Evolutionary conservation across 352 stramenopile species (phyloP).

Genomic region (Phytophthora megakarya): DNA sequence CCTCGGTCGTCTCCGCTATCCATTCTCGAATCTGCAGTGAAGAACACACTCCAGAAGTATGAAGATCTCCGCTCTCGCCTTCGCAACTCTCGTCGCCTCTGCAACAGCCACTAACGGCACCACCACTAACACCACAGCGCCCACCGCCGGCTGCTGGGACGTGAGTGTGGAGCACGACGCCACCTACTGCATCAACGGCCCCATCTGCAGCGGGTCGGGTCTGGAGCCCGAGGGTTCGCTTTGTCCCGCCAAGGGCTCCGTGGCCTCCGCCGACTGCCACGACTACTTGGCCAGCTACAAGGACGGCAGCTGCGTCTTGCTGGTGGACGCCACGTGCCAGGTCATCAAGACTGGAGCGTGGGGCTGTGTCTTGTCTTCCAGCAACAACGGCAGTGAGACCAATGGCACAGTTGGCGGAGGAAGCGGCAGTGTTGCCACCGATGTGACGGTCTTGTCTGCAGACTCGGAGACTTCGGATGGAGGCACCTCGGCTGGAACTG

Average conservation of each 20-base stretch:
- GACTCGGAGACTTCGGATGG: constrained; percentile 2
- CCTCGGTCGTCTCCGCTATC: constrained; percentile 2
- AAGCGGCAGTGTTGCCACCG: constrained; percentile 15
- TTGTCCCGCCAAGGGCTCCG: constrained; percentile 48
- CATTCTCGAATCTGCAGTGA: constrained; percentile 33
- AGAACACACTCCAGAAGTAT: constrained; percentile 5
- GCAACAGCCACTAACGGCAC: constrained; percentile 9
- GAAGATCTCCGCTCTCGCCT: constrained; percentile 19
- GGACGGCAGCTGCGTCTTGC: constrained; percentile 47
- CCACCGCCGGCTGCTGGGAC: constrained; percentile 30
- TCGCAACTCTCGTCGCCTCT: constrained; percentile 6
- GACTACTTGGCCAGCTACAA: constrained; percentile 58
- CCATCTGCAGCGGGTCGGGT: constrained; percentile 46
- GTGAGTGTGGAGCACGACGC: constrained; percentile 50
- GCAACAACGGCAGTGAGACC: constrained; percentile 12
- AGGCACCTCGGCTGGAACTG: constrained; percentile 9
- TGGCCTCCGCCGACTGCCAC: constrained; percentile 54
- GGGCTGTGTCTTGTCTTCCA: constrained; percentile 53
- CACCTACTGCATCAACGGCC: constrained; percentile 55
- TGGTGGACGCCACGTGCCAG: constrained; percentile 52
- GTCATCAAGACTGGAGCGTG: constrained; percentile 68
- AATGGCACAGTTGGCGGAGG: background rate
- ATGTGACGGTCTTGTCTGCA: constrained; percentile 15
- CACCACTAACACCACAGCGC: constrained; percentile 17
- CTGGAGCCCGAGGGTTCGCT: constrained; percentile 28